Evolutionary conservation across 352 stramenopile species (phyloP), one percentile per base, ranked within the genome.

Genomic region (Phytopythium mirpurense): DNA sequence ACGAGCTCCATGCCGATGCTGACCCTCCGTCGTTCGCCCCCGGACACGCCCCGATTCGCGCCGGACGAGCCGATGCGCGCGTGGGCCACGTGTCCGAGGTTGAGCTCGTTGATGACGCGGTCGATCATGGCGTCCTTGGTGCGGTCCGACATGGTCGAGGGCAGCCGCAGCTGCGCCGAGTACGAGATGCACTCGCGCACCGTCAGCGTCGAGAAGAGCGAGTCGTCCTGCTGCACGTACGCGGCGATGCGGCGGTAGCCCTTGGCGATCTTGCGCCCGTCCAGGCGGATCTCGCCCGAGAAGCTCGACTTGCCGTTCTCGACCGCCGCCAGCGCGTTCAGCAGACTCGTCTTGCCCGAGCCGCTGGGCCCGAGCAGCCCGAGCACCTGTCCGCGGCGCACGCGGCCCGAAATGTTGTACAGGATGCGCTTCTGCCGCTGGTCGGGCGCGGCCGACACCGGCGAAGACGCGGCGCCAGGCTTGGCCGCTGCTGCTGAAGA

Each of bases 1-100:
- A 98, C 89, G 56, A 98, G 87, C 60, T 97, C 91, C 76, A 96
- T 96, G 29, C 88, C 91, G 60, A 98, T 97, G 42, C 80, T 95
- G 29, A 97, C 88, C 23, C 95, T 78, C 37, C 96, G 93, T 29
- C 88, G 78, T 64, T 98, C 95, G 16, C 93, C 95, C 19, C 95
- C 93, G 50, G 87, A 97, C 27, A 98, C 79, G 18, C 96, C 95
- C 50, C 95, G 93, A 32, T 51, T 68, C 24, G 24, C 57, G n/a
- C 60, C 63, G 16, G 62, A 62, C 5, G 70, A 62, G 2, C 76
- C 77, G 38, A 93, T 87, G 3, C 78, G 70, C 19, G 72, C 67
- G 42, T 90, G 59, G 18, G 72, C 66, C 5, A 93, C 63, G 46
- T 94, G 76, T 16, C 56, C 60, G 14, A 96, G 73, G 56, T 86